Base-by-base conservation (phyloP, 495 filamentous ascomycete genomes). In the Aspergillus affinis region DNA sequence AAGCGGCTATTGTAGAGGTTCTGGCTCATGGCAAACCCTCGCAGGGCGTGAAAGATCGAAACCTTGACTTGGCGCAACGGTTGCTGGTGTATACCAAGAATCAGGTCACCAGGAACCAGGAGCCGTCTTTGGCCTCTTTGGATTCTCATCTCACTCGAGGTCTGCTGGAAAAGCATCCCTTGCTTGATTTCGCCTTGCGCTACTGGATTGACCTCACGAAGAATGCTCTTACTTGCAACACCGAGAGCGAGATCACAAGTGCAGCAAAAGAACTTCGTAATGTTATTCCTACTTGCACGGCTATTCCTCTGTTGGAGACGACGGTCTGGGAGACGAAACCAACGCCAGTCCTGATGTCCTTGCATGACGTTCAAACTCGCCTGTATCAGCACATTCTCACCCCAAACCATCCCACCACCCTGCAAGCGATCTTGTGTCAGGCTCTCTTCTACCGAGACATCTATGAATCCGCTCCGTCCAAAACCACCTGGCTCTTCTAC, bases 171-270 rank as follows among this genome's bases (percentile, higher is more conserved):
- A 67, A 64, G 26, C 26, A 67, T 32, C 64, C 72, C 18, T 64
- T 76, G 29, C 67, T 76, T 13, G 74, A 76, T 51, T 75, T 76
- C 48, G 66, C 70, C 15, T 27, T 76, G 12, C 69, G 71, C 13
- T 76, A 76, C 66, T 76, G 74, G 74, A 54, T 69, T 30, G 63
- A 59, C n/a, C 68, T 75, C 57, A 48, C 70, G 8, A 69, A 51
- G 36, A 67, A 68, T 27, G 68, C 67, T 0, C 65, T 69, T 7
- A 58, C 51, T 47, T 76, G 62, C 47, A 66, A 51, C 6, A 71
- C 61, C 5, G 62, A 70, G 49, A 66, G 67, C 36, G 70, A 72
- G 23, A 54, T 63, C 29, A 48, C 58, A 13, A 56, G 61, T 8
- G 66, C 66, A 1, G 61, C 60, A 3, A 73, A 74, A 57, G 70